Base-by-base conservation (phyloP, 1,284 basidiomycete genomes). In the Earliella scabrosa region DNA sequence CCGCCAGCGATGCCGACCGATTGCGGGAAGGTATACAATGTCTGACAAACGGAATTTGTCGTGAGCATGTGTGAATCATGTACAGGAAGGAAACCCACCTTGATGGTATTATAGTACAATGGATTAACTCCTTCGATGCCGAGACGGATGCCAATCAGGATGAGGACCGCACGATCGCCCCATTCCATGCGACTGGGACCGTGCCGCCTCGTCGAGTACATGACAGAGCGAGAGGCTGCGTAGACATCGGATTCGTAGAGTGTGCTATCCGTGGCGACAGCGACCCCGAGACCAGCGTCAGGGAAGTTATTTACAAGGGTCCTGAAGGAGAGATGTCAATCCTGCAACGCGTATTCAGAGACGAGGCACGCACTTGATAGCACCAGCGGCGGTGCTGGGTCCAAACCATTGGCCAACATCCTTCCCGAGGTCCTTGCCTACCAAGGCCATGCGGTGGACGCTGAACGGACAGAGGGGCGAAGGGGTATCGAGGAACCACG, bases 321-420 rank as follows among this genome's bases (percentile, higher is more conserved):
- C 72, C 91, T 92, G 52, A 14, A 16, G 16, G 16, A 24, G 45
- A 20, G 18, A 31, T 16, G 23, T 4, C 46, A 39, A 20, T 36
- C 14, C 35, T 47, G 56, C 10, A 44, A n/a, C 11, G 24, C 20
- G 21, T 11, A 18, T 21, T 4, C 14, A 11, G 39, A 11, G 16
- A 34, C 3, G 20, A 18, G 26, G 23, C n/a, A 74, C 84, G 60
- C 68, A 91, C 90, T 92, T 94, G 76, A 98, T 92, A 14, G 95
- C 96, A 32, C 95, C 95, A 6, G 96, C 95, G 27, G 97, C 97
- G 0, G 94, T 97, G 69, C 93, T 97, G 0, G 97, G 97, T 0
- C 97, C 97, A 68, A 98, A 98, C 97, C 97, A 98, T 72, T 95
- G 92, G 2, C 97, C 97, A 0, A 98, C 91, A 63, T 96, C 93